Percentiles rank a stretch among this genome's conserved stretches.
Conservation (phyloP, 202 grass and related monocot genomes). For the Dendrocalamus latiflorus region DNA sequence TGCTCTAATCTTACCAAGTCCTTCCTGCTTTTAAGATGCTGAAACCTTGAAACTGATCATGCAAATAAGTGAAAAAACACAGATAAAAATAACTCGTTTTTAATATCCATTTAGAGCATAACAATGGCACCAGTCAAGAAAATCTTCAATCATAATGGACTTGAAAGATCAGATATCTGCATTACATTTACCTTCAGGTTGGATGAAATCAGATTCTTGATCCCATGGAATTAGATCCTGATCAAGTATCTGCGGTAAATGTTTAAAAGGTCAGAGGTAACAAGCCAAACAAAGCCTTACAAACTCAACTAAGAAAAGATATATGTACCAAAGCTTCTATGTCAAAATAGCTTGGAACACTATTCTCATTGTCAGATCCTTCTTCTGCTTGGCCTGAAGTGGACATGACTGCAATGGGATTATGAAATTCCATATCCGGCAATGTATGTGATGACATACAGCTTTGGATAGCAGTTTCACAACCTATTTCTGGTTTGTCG, state of each 20-base stretch:
- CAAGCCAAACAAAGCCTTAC: constrained; percentile 6
- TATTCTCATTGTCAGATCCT: constrained; percentile 34
- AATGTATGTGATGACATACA: no score
- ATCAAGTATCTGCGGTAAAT: constrained; percentile 61
- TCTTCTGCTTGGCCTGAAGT: constrained; percentile 18
- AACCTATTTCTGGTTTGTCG: constrained; percentile 19
- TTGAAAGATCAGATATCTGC: background rate
- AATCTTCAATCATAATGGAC: background rate
- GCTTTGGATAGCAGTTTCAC: constrained; percentile 19
- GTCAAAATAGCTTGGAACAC: constrained; percentile 66
- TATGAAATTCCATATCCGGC: background rate
- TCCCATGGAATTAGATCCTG: constrained; percentile 77
- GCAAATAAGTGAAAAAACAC: constrained; percentile 20
- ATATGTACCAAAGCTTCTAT: constrained; percentile 73
- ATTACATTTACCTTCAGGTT: constrained; percentile 49
- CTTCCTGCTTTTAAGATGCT: constrained; percentile 58
- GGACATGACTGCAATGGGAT: constrained; percentile 23
- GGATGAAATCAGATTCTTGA: constrained; percentile 56
- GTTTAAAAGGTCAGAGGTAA: constrained; percentile 11
- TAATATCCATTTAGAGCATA: background rate
- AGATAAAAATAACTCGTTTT: constrained; percentile 16
- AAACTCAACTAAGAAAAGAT: constrained; percentile 27
- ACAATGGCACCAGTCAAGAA: background rate
- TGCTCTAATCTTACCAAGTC: constrained; percentile 73
- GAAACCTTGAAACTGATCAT: constrained; percentile 66